A percentile compares a stretch with the other conserved stretches of the same genome.
These are phyloP conservation scores for Phytophthora lateralis DNA, from an alignment of 352 stramenopile genomes.

Conservation along the genomic window DNA sequence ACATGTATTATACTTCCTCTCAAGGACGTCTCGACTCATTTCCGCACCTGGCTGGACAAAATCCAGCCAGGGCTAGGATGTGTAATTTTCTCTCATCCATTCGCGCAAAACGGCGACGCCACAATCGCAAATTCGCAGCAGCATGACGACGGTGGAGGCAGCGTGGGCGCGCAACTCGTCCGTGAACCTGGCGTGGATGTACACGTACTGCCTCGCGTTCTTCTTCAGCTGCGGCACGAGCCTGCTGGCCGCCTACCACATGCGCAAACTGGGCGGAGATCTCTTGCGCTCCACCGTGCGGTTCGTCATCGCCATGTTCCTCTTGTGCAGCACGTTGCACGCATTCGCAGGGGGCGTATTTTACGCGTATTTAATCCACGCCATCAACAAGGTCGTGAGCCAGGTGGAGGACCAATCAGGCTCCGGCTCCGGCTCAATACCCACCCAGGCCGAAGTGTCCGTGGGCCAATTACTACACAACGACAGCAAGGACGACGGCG, in stretches of 20 bases:
- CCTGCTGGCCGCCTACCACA: conserved; percentile 63
- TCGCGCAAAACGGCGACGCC: not conserved
- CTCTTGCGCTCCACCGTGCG: conserved; percentile 72
- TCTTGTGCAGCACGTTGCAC: conserved; percentile 59
- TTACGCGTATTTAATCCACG: conserved; percentile 59
- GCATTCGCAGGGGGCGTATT: conserved; percentile 56
- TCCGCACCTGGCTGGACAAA: too few relatives aligned
- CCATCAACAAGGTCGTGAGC: conserved; percentile 29
- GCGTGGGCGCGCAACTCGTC: conserved; percentile 29
- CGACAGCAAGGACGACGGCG: conserved; percentile 55
- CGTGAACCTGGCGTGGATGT: conserved; percentile 63
- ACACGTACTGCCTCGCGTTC: conserved; percentile 58
- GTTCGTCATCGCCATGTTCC: conserved; percentile 70
- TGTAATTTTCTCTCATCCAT: not conserved
- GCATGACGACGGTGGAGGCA: conserved; percentile 23
- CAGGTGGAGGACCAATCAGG: conserved; percentile 22
- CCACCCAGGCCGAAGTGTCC: conserved; percentile 15
- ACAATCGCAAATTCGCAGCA: not conserved
- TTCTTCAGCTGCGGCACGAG: conserved; percentile 63
- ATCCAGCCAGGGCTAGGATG: not conserved
- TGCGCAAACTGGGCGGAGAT: conserved; percentile 68
- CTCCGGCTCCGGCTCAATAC: conserved; percentile 5
- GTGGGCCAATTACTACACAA: conserved; percentile 41
- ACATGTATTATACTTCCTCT: too few relatives aligned
- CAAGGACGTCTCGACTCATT: too few relatives aligned